These are phyloP conservation scores for Eimeria necatrix DNA, from an alignment of 169 alveolate species.

Conservation along the genomic window DNA sequence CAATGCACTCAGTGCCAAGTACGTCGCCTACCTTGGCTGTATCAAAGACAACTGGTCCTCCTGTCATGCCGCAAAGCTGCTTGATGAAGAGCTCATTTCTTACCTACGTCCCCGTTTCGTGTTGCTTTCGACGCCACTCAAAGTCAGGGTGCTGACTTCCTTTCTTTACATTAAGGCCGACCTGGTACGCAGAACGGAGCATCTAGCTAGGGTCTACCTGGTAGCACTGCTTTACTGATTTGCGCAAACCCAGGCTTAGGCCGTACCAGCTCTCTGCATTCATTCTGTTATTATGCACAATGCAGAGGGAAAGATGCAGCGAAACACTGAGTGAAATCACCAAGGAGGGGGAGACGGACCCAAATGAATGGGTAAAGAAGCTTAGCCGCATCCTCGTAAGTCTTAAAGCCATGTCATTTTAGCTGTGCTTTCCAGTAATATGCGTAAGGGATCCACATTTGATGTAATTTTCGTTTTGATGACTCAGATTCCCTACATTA, in stretches of 20 bases:
- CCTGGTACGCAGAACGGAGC: conserved; percentile 82
- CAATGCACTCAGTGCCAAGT: conserved; percentile 55
- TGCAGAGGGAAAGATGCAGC: conserved; percentile 77
- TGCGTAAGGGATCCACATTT: not conserved
- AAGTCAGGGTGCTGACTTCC: conserved; percentile 89
- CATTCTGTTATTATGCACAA: not conserved
- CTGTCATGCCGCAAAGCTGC: conserved; percentile 90
- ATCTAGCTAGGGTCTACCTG: not conserved
- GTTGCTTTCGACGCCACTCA: conserved; percentile 90
- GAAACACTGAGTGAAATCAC: conserved; percentile 80
- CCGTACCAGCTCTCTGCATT: not conserved
- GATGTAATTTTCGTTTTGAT: not conserved
- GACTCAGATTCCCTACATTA: conserved; percentile 89
- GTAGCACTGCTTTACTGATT: no score
- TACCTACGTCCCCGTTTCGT: conserved; percentile 89
- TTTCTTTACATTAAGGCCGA: conserved; percentile 87
- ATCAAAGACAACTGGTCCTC: conserved; percentile 91
- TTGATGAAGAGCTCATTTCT: conserved; percentile 85
- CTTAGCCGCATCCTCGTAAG: conserved; percentile 90
- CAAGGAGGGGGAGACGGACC: conserved; percentile 91
- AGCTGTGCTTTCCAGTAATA: not conserved
- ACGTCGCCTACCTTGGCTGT: conserved; percentile 81
- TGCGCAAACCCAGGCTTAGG: no score
- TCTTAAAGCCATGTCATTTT: not conserved
- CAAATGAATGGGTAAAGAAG: conserved; percentile 95